Evolutionary conservation across 768 basidiomycete genomes (phyloP), one percentile per base, ranked within the genome.

Genomic region (Tulasnella sp.): DNA sequence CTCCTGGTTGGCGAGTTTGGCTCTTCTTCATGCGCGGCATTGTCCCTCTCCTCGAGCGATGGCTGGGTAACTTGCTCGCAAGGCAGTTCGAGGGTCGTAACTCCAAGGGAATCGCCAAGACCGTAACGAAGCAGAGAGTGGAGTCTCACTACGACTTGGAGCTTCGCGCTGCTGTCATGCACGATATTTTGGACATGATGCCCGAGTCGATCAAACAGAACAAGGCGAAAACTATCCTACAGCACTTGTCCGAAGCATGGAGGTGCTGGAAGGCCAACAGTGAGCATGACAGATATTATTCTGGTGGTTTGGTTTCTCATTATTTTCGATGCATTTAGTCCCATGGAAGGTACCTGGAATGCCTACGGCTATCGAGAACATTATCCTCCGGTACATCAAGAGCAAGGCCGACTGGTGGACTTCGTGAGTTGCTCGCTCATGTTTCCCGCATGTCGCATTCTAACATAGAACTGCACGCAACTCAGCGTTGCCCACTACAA

Each of bases 141-240:
- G 97, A 99, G 84, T 97, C 96, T 11, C 97, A 99, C 83, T 99
- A 96, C 80, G 97, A 99, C 83, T 87, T 99, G 42, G 97, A 99
- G 82, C 85, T 99, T 64, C 91, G 97, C 74, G 97, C 97, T 0
- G 96, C 97, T 68, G 97, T 99, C 80, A 99, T 99, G 97, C 97
- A 98, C 85, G 97, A 99, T 83, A 99, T 99, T 80, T 86, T 99
- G 80, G 97, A 99, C 85, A 98, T 99, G 97, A 98, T 99, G 97
- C 97, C 97, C 8, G 97, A 99, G 83, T 95, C 93, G 1, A 96
- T 99, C 86, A 96, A 96, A 84, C 95, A 96, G 84, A 99, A 99
- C 85, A 99, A 99, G 86, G 91, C 96, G n/a, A 99, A 99, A 87
- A 99, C 97, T 14, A 99, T 99, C 79, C 82, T 99, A 82, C 97